Evolutionary conservation across 306 rosid species (phyloP).

Genomic region (Malus asiatica): DNA sequence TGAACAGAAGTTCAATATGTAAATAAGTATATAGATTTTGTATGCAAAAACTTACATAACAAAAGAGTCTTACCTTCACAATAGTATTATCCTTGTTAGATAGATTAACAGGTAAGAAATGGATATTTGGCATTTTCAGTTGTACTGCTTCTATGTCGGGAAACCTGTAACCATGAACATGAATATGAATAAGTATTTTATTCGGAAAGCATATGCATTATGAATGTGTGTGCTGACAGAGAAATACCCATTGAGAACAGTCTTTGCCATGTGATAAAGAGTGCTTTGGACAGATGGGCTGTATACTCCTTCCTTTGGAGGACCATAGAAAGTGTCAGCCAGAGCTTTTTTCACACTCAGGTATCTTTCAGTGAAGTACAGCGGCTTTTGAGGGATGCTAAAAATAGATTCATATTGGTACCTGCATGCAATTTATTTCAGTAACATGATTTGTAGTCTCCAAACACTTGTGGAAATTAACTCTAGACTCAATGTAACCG

Average conservation of each 20-base stretch:
- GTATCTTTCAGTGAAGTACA: conserved; percentile 64
- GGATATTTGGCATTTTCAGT: conserved; percentile 93
- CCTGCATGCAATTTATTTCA: conserved; percentile 42
- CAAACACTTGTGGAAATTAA: conserved; percentile 8
- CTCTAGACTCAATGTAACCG: neutral
- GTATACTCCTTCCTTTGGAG: conserved; percentile 66
- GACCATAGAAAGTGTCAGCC: conserved; percentile 67
- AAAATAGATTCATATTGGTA: conserved; percentile 52
- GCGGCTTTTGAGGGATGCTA: conserved; percentile 51
- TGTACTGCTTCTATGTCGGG: conserved; percentile 56
- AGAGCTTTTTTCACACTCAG: conserved; percentile 51
- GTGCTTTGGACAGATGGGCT: conserved; percentile 96
- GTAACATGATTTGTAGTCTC: conserved; percentile 5
- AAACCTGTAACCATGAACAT: conserved; percentile 48
- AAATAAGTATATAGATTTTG: neutral
- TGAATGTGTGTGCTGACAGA: conserved; percentile 1
- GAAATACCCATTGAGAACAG: conserved; percentile 60
- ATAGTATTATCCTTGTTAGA: conserved; percentile 54
- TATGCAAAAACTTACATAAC: neutral
- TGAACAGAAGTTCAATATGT: neutral
- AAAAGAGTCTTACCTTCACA: conserved; percentile 61
- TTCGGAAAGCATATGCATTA: neutral
- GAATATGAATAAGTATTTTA: neutral
- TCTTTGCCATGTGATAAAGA: conserved; percentile 79
- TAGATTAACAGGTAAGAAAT: conserved; percentile 82